Conservation (phyloP, 148 eudicot genomes). For the Amaranthus hypochondriacus region DNA sequence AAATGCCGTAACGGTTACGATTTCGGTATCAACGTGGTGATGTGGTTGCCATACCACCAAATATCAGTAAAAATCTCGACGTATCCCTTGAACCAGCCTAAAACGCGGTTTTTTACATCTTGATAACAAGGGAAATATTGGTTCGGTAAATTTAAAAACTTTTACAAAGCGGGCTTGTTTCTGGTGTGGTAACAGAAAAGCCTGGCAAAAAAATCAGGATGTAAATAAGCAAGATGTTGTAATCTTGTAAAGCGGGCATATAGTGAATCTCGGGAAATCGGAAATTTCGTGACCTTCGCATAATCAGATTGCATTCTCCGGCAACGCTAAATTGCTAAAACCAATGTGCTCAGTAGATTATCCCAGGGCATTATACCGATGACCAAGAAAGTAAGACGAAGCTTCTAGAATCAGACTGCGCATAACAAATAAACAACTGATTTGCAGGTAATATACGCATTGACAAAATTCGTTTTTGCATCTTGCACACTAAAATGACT, state of each 20-base stretch:
- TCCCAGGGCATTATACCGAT: background rate
- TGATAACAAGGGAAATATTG: no score
- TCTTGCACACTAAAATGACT: background rate
- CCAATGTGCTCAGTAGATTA: background rate
- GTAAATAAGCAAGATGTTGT: background rate
- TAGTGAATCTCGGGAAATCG: background rate
- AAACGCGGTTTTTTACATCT: no score
- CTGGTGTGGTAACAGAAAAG: background rate
- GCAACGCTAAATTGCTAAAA: no score
- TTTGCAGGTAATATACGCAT: background rate
- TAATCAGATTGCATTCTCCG: background rate
- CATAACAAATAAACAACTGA: background rate
- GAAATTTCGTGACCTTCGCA: background rate
- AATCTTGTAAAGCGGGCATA: background rate
- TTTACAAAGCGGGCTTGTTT: no score
- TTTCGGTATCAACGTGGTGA: no score
- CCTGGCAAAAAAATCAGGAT: background rate
- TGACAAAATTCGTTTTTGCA: background rate
- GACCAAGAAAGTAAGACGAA: background rate
- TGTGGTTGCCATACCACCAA: no score
- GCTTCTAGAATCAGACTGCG: background rate
- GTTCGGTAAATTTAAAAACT: no score
- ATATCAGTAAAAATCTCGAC: no score
- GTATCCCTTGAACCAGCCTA: no score
- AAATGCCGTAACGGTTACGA: background rate